phyloP scores from a whole-genome alignment of 768 basidiomycete species.

The Leccinellum luteum region DNA sequence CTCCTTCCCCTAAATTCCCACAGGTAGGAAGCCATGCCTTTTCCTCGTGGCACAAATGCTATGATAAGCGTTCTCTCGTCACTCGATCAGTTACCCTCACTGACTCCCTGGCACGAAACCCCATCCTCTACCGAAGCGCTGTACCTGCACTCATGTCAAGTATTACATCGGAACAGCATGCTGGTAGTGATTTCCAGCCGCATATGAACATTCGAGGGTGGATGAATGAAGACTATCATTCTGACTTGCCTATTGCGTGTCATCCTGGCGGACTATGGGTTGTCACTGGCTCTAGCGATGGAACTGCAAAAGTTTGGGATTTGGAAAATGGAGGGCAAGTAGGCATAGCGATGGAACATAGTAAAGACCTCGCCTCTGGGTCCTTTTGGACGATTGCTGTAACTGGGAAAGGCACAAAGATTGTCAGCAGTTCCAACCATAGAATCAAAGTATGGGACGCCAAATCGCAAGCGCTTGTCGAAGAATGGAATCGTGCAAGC shows the following conservation, averaged over 20 bases:
- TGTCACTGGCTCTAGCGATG: neutral
- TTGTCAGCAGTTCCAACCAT: neutral
- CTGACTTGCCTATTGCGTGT: neutral
- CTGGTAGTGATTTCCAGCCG: no score
- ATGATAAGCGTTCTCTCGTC: no score
- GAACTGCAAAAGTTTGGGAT: neutral
- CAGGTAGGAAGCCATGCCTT: no score
- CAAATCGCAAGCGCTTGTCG: neutral
- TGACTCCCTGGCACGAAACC: no score
- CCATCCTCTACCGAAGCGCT: no score
- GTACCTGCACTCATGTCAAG: no score
- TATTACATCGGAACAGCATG: no score
- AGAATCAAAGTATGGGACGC: neutral
- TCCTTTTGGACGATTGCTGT: neutral
- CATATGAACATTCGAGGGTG: no score
- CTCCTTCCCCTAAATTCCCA: no score
- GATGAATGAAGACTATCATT: rapidly evolving
- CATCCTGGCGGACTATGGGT: slow-evolving; percentile 3
- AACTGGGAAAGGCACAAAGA: neutral
- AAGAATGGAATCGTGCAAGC: neutral
- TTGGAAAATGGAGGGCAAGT: slow-evolving; percentile 5
- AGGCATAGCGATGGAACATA: neutral
- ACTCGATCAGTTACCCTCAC: no score
- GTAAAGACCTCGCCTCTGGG: no score
- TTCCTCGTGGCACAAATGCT: no score